Evolutionary conservation across 371 early-diverging fungal genomes (phyloP).

Genomic region (Chytridiales sp.): DNA sequence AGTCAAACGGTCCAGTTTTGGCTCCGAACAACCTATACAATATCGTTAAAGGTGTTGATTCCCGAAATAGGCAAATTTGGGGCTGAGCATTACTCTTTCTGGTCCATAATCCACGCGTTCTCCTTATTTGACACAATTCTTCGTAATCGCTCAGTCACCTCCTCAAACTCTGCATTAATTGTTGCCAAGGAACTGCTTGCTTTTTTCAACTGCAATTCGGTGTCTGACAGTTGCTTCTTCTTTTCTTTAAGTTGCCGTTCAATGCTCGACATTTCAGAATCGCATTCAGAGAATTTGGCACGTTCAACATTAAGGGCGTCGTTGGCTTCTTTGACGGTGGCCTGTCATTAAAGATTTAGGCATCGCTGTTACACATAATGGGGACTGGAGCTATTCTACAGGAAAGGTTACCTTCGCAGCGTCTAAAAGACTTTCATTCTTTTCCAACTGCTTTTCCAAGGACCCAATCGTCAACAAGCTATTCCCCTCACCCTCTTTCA

Average conservation of each 20-base stretch:
- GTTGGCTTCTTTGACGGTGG: conserved; percentile 26
- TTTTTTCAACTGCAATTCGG: conserved; percentile 70
- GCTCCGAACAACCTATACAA: conserved; percentile 71
- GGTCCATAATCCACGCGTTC: conserved; percentile 86
- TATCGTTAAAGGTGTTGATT: not conserved
- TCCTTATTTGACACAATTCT: conserved; percentile 55
- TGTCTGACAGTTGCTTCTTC: conserved; percentile 59
- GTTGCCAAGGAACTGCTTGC: conserved; percentile 69
- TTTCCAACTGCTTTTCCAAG: too few relatives aligned
- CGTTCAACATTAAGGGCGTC: conserved; percentile 45
- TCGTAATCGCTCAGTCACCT: conserved; percentile 50
- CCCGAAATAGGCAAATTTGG: not conserved
- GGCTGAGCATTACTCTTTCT: conserved; percentile 60
- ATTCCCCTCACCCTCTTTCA: conserved; percentile 1
- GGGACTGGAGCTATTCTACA: too few relatives aligned
- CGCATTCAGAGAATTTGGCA: conserved; percentile 48
- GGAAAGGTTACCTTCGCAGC: too few relatives aligned
- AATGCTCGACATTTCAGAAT: conserved; percentile 65
- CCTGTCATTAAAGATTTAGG: too few relatives aligned
- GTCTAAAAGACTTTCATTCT: too few relatives aligned
- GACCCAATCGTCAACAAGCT: too few relatives aligned
- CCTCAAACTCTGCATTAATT: conserved; percentile 62
- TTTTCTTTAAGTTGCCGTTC: conserved; percentile 64
- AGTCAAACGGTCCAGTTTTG: conserved; percentile 77
- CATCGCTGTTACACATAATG: too few relatives aligned